These are phyloP conservation scores for Dendrobium chrysotoxum DNA, from an alignment of 106 monocot genomes.

Conservation along the genomic window DNA sequence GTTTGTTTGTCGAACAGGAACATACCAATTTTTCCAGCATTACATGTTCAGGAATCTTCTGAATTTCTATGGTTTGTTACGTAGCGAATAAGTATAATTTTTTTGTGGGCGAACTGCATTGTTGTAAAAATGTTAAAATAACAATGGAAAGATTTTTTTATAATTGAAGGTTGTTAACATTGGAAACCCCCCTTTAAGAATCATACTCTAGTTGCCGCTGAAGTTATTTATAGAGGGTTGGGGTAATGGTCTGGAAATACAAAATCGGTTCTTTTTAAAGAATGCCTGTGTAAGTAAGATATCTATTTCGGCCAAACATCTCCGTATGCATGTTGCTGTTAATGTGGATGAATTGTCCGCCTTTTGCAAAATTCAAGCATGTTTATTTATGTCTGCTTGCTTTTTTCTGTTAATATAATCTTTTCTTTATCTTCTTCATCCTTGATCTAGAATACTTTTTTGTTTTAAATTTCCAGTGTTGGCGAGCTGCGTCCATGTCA, in stretches of 20 bases:
- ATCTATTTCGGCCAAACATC: background rate
- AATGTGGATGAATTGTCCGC: background rate
- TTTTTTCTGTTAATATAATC: background rate
- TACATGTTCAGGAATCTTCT: background rate
- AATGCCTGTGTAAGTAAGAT: background rate
- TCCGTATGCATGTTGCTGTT: background rate
- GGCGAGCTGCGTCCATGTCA: slow-evolving; percentile 75
- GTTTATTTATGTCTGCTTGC: background rate
- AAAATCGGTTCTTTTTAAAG: background rate
- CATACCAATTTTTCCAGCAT: background rate
- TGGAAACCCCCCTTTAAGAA: too few relatives aligned
- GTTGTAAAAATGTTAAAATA: background rate
- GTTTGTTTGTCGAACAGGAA: too few relatives aligned
- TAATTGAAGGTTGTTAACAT: too few relatives aligned
- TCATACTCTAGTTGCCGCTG: background rate
- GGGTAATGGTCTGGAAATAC: background rate
- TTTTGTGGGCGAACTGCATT: background rate
- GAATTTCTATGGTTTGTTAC: background rate
- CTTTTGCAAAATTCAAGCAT: background rate
- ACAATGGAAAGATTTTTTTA: too few relatives aligned
- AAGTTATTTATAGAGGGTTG: background rate
- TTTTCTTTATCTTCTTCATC: background rate
- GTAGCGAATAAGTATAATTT: background rate
- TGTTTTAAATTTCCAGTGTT: slow-evolving; percentile 54
- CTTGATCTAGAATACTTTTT: slow-evolving; percentile 7